These are phyloP conservation scores for Pyracantha coccinea DNA, from an alignment of 331 rosid species.

Conservation along the genomic window DNA sequence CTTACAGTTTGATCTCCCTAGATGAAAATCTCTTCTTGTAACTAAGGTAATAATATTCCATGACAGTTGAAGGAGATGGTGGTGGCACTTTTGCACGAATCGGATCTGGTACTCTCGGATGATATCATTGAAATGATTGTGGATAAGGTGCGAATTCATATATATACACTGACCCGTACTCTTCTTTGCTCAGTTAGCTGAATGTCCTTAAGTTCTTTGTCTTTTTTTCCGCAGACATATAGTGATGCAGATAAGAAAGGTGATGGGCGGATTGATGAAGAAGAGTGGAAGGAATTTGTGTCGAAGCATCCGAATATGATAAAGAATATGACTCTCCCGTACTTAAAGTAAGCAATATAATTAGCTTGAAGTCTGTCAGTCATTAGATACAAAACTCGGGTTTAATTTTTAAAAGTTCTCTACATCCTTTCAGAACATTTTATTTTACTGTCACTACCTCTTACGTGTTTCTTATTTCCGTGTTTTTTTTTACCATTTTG, in stretches of 20 bases:
- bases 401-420: too few species aligned
- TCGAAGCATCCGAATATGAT: conserved; percentile 65
- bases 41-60: conserved; percentile 6
- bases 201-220: neutral
- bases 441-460: neutral
- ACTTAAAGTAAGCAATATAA: conserved; percentile 50
- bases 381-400: too few species aligned
- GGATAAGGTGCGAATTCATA: conserved; percentile 49
- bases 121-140: conserved; percentile 71
- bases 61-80: conserved; percentile 89
- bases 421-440: neutral
- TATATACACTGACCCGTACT: too few species aligned
- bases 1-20: neutral
- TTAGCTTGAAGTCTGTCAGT: conserved; percentile 1
- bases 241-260: conserved; percentile 65
- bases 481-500: neutral
- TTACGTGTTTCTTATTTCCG: neutral
- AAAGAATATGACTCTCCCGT: conserved; percentile 92
- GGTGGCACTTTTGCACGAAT: conserved; percentile 69
- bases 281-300: conserved; percentile 89
- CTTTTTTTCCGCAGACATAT: conserved; percentile 51
- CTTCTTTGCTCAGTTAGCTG: neutral
- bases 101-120: conserved; percentile 70
- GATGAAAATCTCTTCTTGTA: neutral
- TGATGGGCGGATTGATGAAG: conserved; percentile 80